Conservation (phyloP, 2,329 filamentous ascomycete genomes). For the Aspergillus glaucus region DNA sequence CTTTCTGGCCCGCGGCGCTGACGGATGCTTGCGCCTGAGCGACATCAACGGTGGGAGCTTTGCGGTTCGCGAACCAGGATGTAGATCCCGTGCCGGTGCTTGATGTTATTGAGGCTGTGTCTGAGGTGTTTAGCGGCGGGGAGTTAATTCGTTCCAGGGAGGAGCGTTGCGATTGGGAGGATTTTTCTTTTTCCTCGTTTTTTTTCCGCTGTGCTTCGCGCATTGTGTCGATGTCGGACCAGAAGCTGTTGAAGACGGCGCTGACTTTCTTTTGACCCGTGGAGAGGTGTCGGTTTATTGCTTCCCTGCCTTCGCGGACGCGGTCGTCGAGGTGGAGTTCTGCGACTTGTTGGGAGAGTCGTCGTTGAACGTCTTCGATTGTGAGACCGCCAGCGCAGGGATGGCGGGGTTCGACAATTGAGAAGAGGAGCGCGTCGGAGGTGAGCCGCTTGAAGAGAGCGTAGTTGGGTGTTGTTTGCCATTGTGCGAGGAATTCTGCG, state of each 20-base stretch:
- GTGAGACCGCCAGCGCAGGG: constrained; percentile 88
- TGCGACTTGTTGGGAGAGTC: constrained; percentile 84
- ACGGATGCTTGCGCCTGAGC: constrained; percentile 50
- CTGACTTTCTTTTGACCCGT: constrained; percentile 84
- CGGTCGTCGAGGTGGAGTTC: constrained; percentile 91
- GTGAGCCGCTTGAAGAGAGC: constrained; percentile 75
- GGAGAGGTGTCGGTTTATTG: constrained; percentile 79
- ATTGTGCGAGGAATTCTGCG: constrained; percentile 76
- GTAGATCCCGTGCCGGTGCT: constrained; percentile 7
- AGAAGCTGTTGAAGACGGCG: constrained; percentile 78
- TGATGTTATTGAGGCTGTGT: constrained; percentile 16
- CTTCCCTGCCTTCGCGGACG: constrained; percentile 75
- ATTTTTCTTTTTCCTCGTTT: constrained; percentile 27
- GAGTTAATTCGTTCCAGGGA: constrained; percentile 23
- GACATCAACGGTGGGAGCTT: constrained; percentile 42
- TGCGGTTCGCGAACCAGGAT: constrained; percentile 26
- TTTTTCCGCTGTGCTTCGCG: constrained; percentile 63
- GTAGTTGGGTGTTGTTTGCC: constrained; percentile 85
- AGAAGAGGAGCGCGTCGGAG: constrained; percentile 77
- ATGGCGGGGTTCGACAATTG: constrained; percentile 87
- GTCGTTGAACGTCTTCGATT: constrained; percentile 88
- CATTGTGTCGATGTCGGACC: constrained; percentile 80
- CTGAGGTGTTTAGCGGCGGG: constrained; percentile 19
- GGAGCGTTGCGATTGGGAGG: constrained; percentile 21
- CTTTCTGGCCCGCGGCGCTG: constrained; percentile 48